Base-by-base conservation (phyloP, 805 yeast genomes). In the Ogataea angusta region DNA sequence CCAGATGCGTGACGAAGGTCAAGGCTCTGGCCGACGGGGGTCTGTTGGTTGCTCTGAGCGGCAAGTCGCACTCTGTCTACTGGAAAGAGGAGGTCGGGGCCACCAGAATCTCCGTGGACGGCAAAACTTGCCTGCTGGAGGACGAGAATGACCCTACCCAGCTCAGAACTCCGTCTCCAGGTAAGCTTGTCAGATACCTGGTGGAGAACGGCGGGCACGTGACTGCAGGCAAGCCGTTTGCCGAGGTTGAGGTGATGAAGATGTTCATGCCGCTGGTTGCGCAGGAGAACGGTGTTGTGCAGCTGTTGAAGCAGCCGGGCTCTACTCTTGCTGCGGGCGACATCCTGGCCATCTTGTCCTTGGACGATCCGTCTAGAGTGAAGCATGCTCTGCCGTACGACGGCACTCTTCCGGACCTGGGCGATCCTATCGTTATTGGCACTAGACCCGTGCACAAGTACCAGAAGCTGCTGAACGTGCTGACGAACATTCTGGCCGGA, bases 241-340 rank as follows among this genome's bases (percentile, higher is more conserved):
- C 99, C 30, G 99, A 93, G 70, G 96, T 93, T 43, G 99, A 93
- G 70, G 99, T 93, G 52, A 93, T 93, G 99, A 93, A 93, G 68
- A 93, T 93, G 99, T 89, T 90, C 67, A 93, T 93, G 97, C 97
- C 99, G 36, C 75, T 93, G 56, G 70, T 90, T 58, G 91, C 97
- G 15, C 87, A 82, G 64, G 99, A 91, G 64, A 84, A 85, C 57
- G 99, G 99, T 75, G 72, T 76, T 43, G 86, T 90, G 39, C 97
- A 91, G 69, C 70, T 89, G 30, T 80, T 93, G 61, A 91, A 93
- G 67, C 99, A 93, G 70, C 98, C 99, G 8, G 99, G 99, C 38
- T 84, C 98, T n/a, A 88, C 95, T 19, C 84, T 93, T 44, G 78
- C 79, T 54, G 97, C 97, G 35, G 99, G 99, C 69, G 99, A 93